Evolutionary conservation across 306 rosid genomes (phyloP).

Genomic region (Lotus japonicus): DNA sequence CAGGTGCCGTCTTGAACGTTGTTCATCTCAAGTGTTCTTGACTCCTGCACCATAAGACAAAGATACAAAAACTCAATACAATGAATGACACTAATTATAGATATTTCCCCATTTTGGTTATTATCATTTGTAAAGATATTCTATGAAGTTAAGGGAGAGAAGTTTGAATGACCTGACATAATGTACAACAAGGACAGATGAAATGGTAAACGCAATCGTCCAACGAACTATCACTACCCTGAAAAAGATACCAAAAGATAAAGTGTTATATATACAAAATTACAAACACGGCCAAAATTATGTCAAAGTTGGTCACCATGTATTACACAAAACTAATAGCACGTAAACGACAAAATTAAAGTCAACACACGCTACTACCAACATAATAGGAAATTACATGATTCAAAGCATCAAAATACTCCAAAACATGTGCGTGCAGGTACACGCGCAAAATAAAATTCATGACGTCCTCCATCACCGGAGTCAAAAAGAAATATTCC

Average conservation of each 20-base stretch:
- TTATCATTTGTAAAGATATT: background rate
- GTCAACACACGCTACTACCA: background rate
- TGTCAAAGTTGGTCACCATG: background rate
- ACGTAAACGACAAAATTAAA: background rate
- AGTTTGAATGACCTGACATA: slow-evolving; percentile 39
- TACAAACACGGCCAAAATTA: background rate
- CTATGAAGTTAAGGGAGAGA: background rate
- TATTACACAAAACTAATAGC: slow-evolving; percentile 3
- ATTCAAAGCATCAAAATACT: background rate
- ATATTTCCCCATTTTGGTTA: slow-evolving; percentile 1
- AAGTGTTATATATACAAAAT: background rate
- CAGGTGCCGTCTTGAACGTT: slow-evolving; percentile 94
- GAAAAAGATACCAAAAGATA: slow-evolving; percentile 9
- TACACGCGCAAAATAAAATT: background rate
- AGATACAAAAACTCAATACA: background rate
- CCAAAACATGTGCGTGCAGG: background rate
- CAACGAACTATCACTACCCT: slow-evolving; percentile 41
- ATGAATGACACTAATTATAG: background rate
- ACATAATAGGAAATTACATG: background rate
- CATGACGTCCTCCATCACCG: background rate
- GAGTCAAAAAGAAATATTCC: background rate
- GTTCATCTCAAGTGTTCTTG: slow-evolving; percentile 93
- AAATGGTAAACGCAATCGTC: slow-evolving; percentile 41
- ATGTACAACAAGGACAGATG: slow-evolving; percentile 46
- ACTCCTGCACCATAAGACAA: slow-evolving; percentile 50